Percentiles rank a stretch among this genome's conserved stretches.
These are phyloP conservation scores for Myxozyma monticola DNA, from an alignment of 805 yeast genomes.

Conservation along the genomic window DNA sequence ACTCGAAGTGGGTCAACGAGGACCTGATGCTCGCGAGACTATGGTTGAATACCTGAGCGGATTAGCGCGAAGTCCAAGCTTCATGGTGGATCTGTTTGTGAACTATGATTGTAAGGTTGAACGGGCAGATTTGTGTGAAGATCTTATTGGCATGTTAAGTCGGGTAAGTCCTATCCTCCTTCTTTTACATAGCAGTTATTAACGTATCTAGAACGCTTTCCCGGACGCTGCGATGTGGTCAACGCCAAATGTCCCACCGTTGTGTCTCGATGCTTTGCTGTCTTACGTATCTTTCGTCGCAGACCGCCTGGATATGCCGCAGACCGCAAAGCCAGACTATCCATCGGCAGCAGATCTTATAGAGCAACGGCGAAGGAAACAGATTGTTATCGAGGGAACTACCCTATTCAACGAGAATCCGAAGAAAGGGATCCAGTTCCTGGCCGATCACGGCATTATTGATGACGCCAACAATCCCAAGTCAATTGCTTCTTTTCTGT, in stretches of 20 bases:
- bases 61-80: constrained; percentile 60
- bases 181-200: neutral
- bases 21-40: constrained; percentile 58
- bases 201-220: constrained; percentile 52
- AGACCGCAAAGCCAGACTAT: constrained; percentile 3
- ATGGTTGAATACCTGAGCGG: constrained; percentile 79
- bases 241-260: constrained; percentile 87
- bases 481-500: constrained; percentile 74
- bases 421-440: constrained; percentile 64
- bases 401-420: constrained; percentile 77
- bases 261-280: constrained; percentile 84
- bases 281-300: constrained; percentile 41
- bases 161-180: constrained; percentile 37
- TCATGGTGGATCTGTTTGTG: constrained; percentile 74
- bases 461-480: constrained; percentile 48
- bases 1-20: constrained; percentile 29
- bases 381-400: constrained; percentile 73
- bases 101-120: constrained; percentile 91
- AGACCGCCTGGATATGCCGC: constrained; percentile 31
- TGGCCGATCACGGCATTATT: constrained; percentile 68
- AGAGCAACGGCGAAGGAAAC: constrained; percentile 49
- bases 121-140: constrained; percentile 70
- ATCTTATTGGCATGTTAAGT: constrained; percentile 68
- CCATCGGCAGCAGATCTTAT: constrained; percentile 19
- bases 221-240: constrained; percentile 82